phyloP scores from a whole-genome alignment of 2,329 filamentous ascomycete species.

The Endoconidiophora laricicola region DNA sequence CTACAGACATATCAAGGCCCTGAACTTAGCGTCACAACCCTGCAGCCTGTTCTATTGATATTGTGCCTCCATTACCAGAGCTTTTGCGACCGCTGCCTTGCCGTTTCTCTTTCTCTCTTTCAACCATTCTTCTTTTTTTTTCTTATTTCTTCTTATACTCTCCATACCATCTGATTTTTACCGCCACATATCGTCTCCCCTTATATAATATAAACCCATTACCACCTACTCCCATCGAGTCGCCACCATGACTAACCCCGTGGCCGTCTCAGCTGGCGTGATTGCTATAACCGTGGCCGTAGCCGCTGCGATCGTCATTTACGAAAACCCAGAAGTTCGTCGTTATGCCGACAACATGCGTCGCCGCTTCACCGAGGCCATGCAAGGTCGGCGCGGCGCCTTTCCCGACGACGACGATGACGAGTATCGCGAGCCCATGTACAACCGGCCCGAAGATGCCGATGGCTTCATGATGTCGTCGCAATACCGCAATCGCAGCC shows the following conservation, averaged over 20 bases:
- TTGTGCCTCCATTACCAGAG: too few species aligned
- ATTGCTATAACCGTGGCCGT: slow-evolving; percentile 41
- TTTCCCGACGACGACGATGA: slow-evolving; percentile 35
- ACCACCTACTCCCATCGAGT: not conserved
- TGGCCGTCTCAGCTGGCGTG: slow-evolving; percentile 38
- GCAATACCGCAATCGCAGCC: slow-evolving; percentile 24
- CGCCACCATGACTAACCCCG: slow-evolving; percentile 28
- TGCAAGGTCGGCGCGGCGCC: slow-evolving; percentile 26
- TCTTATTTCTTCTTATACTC: not conserved
- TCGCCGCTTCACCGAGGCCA: slow-evolving; percentile 41
- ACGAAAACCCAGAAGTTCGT: slow-evolving; percentile 47
- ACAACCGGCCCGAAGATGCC: slow-evolving; percentile 50
- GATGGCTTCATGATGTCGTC: slow-evolving; percentile 43
- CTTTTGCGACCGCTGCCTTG: not conserved
- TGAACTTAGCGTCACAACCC: too few species aligned
- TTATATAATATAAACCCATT: not conserved
- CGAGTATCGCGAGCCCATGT: slow-evolving; percentile 32
- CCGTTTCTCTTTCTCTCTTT: not conserved
- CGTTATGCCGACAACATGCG: slow-evolving; percentile 45
- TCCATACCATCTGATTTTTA: not conserved
- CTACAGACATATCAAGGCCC: not conserved
- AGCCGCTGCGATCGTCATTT: slow-evolving; percentile 41
- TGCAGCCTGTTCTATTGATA: too few species aligned
- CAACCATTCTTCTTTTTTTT: not conserved
- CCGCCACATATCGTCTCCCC: not conserved